Conservation (phyloP, 331 rosid genomes). For the Quercus phellos region DNA sequence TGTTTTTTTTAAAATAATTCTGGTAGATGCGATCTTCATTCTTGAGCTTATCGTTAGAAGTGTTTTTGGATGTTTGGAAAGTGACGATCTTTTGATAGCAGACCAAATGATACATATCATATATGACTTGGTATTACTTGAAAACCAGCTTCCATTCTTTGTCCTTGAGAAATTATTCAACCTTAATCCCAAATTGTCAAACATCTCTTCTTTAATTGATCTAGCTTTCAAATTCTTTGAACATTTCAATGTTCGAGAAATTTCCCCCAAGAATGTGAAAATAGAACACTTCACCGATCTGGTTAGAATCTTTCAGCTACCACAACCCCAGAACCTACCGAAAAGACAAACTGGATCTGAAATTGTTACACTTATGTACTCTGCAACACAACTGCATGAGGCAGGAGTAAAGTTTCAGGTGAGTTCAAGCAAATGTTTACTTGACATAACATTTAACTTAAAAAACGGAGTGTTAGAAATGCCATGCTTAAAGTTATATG, state of each 20-base stretch:
- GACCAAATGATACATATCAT: conserved; percentile 4
- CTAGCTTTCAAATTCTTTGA: conserved; percentile 3
- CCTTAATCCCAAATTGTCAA: rapidly evolving
- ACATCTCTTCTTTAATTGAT: not conserved
- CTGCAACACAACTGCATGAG: conserved; percentile 15
- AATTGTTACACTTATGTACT: not conserved
- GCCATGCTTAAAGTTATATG: conserved; percentile 25
- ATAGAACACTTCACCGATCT: not conserved
- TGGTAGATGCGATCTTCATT: not conserved
- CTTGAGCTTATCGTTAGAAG: not conserved
- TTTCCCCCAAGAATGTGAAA: rapidly evolving
- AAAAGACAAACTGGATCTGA: rapidly evolving
- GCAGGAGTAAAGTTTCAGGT: conserved; percentile 28
- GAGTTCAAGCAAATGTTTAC: not conserved
- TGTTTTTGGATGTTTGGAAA: rapidly evolving
- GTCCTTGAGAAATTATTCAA: not conserved
- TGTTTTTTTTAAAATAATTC: not conserved
- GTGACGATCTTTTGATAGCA: not conserved
- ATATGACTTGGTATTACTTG: conserved; percentile 14
- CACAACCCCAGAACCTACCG: not conserved
- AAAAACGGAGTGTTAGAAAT: conserved; percentile 15
- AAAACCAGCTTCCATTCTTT: conserved; percentile 29
- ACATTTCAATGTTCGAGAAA: rapidly evolving
- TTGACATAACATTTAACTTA: not conserved
- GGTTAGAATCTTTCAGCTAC: not conserved